Conservation (phyloP, 2,329 filamentous ascomycete genomes). For the Aureobasidium mangrovei region DNA sequence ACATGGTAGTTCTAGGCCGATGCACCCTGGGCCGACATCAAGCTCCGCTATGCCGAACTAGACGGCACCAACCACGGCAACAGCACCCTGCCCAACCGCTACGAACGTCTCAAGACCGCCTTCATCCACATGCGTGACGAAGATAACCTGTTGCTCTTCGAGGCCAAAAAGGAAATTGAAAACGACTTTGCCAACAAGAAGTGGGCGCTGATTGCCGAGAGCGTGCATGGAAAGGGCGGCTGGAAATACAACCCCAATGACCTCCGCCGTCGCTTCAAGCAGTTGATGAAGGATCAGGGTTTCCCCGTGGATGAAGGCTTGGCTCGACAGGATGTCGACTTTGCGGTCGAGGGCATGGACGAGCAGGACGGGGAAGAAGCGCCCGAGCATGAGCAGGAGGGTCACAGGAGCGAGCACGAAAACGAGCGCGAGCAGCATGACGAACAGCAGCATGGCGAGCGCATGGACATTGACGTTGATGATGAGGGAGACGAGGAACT, state of each 20-base stretch:
- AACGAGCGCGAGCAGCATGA: neutral
- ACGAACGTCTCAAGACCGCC: conserved; percentile 32
- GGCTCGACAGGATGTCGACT: neutral
- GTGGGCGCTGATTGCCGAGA: conserved; percentile 30
- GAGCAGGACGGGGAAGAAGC: neutral
- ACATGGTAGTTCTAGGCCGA: neutral
- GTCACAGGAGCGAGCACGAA: neutral
- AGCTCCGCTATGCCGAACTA: conserved; percentile 20
- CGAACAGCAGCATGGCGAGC: neutral
- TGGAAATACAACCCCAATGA: conserved; percentile 23
- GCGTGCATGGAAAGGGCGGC: conserved; percentile 26
- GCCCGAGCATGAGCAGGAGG: neutral
- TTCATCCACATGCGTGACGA: conserved; percentile 30
- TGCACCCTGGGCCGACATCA: conserved; percentile 23
- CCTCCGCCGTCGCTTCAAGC: conserved; percentile 34
- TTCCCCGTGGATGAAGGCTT: neutral
- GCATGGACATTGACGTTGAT: neutral
- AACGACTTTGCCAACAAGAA: conserved; percentile 32
- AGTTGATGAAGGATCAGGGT: conserved; percentile 26
- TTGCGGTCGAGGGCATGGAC: neutral
- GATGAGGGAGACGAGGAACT: neutral
- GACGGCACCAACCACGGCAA: conserved; percentile 28
- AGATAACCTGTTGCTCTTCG: conserved; percentile 28
- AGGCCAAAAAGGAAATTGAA: conserved; percentile 33
- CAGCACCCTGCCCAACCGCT: conserved; percentile 32